These are phyloP conservation scores for Cryptosporidium felis DNA, from an alignment of 169 alveolate species.

Conservation along the genomic window DNA sequence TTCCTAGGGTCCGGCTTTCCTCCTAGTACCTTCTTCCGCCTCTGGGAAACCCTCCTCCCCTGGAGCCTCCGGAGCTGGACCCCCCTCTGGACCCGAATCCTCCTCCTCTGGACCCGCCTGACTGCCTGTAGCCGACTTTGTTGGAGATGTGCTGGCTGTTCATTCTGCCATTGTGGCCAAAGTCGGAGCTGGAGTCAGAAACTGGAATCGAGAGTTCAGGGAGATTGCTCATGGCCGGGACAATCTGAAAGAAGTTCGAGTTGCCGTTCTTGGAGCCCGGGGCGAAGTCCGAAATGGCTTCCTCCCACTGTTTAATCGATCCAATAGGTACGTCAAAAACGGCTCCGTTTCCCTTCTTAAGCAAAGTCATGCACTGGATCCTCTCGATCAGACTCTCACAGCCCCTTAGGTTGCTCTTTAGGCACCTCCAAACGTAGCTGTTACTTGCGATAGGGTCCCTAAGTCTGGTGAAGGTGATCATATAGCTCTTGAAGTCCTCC, in stretches of 20 bases:
- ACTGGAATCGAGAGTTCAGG: constrained; percentile 57
- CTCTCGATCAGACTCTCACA: constrained; percentile 51
- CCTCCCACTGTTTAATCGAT: constrained; percentile 43
- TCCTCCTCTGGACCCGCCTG: constrained; percentile 2
- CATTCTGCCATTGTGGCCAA: constrained; percentile 64
- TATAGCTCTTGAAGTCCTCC: constrained; percentile 71
- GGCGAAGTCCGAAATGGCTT: constrained; percentile 32
- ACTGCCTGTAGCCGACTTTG: constrained; percentile 52
- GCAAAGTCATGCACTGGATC: constrained; percentile 62
- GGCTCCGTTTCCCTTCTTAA: constrained; percentile 63
- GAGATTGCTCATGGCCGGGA: constrained; percentile 50
- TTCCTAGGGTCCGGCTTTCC: too few species aligned
- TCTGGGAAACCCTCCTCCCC: constrained; percentile 38
- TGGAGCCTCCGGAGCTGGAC: not conserved
- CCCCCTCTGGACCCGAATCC: not conserved
- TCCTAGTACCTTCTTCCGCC: not conserved
- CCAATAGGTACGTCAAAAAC: constrained; percentile 66
- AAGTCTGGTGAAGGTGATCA: constrained; percentile 32
- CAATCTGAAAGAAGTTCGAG: constrained; percentile 7
- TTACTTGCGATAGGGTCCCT: constrained; percentile 45
- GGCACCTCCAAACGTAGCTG: constrained; percentile 59
- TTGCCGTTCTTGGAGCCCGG: not conserved
- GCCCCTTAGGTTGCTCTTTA: constrained; percentile 42
- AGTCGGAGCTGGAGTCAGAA: not conserved
- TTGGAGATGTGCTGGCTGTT: constrained; percentile 59